Base-by-base conservation (phyloP, 2,329 filamentous ascomycete species). In the Rhinocladiella similis region DNA sequence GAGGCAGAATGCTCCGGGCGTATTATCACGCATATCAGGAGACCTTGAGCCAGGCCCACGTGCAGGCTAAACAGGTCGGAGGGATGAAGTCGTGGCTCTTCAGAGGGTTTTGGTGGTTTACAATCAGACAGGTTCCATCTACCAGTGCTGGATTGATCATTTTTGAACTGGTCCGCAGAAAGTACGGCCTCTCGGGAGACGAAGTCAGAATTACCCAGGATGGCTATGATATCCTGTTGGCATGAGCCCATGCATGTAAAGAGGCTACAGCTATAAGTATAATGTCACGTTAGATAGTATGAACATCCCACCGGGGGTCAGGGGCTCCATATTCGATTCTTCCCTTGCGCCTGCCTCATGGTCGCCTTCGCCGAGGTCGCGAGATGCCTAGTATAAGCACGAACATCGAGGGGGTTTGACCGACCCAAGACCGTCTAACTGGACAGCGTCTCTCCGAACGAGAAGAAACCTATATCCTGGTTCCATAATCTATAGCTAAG, bases 81-180 rank as follows among this genome's bases (percentile, higher is more conserved):
- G 83, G 83, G 77, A 42, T 65, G 27, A 65, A 76, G 43, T 70
- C 65, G 14, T 87, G 83, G 75, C 70, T 87, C 2, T 87, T 81
- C 65, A 72, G 73, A 43, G 81, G 79, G 25, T 86, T 86, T 65
- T 73, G 82, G 64, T 72, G 74, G 65, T 79, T 72, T 53, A 84
- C 83, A 0, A 71, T 86, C 35, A 75, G 80, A 29, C 83, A 86
- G 66, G 80, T 85, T 12, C 84, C 84, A 2, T 86, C 83, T 62
- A 86, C 84, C 2, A 84, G 81, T 61, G 83, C 84, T 1, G 84
- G 83, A 0, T 69, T 87, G 50, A 82, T 87, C 54, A 84, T 86
- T 3, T 87, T 87, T 63, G 84, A 87, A 67, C 67, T 87, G 33
- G 80, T 86, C 38, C 72, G 84, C 50, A 73, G 84, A 49, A 84